Base-by-base conservation (phyloP, 768 basidiomycete genomes). In the Tricholomella constricta region DNA sequence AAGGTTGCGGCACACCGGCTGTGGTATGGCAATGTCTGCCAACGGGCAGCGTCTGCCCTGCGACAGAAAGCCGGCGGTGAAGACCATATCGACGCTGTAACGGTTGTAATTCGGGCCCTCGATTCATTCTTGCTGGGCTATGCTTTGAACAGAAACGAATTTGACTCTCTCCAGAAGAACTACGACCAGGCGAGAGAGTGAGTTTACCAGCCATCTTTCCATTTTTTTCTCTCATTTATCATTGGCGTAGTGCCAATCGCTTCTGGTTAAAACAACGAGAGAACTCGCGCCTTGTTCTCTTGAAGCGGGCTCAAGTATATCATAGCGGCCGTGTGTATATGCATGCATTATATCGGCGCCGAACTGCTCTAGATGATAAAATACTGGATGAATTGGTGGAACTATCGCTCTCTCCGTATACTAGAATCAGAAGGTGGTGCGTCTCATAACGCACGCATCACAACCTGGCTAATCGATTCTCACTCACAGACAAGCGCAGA, bases 71-170 rank as follows among this genome's bases (percentile, higher is more conserved):
- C 76, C 11, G 81, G 79, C 38, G 83, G 81, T 29, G 91, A 92
- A 67, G 90, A 93, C 64, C 89, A 91, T 56, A 88, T 91, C 38
- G 95, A 98, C 66, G 88, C 91, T 4, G 83, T 96, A 27, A 79
- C 91, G 29, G 76, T 76, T 32, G 81, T 91, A 15, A 80, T 84
- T 20, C 84, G 83, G 41, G 86, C 85, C 3, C 85, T 92, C 38
- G 91, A 92, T 58, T 81, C 84, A 2, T 90, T 82, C 62, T 72
- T 93, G 61, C 73, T 91, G 42, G 83, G 83, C 45, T 90, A 90
- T 68, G 89, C 81, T 12, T 72, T 88, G 65, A 81, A 71, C 41
- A 72, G 83, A 61, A 69, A 69, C 46, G 79, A 82, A 47, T 89
- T 83, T 58, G 81, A 82, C 49, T 72, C 79, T 9, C 63, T 88